Percentiles rank a stretch among this genome's conserved stretches.
phyloP scores from a whole-genome alignment of 805 yeast genomes.

The Cyberlindnera samutprakarnensis region DNA sequence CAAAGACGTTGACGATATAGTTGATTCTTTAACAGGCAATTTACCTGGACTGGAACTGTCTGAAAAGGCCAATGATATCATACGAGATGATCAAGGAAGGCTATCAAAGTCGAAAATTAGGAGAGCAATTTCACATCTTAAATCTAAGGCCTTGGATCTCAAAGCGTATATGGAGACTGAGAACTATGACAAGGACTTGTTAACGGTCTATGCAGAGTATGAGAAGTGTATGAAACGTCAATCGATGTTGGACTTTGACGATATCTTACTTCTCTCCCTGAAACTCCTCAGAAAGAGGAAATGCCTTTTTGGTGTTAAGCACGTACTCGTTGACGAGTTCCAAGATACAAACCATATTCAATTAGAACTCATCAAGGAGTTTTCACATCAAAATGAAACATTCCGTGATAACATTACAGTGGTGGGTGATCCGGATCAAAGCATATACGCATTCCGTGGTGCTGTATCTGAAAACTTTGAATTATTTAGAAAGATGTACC shows the following conservation, averaged over 20 bases:
- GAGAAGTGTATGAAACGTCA: conserved; percentile 37
- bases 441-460: conserved; percentile 82
- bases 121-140: conserved; percentile 41
- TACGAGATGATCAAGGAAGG: conserved; percentile 4
- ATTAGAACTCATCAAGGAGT: conserved; percentile 51
- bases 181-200: conserved; percentile 26
- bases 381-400: conserved; percentile 35
- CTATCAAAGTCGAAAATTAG: conserved; percentile 7
- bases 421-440: conserved; percentile 96
- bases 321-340: conserved; percentile 87
- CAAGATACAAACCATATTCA: conserved; percentile 87
- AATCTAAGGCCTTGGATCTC: conserved; percentile 43
- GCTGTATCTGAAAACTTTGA: conserved; percentile 67
- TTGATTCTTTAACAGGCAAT: conserved; percentile 2
- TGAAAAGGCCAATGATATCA: conserved; percentile 3
- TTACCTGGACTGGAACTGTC: conserved; percentile 3
- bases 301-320: conserved; percentile 34
- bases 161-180: conserved; percentile 27
- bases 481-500: conserved; percentile 38
- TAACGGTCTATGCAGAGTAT: conserved; percentile 41
- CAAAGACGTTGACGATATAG: conserved; percentile 43
- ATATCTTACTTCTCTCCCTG: conserved; percentile 53
- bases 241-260: conserved; percentile 73
- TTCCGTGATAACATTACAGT: conserved; percentile 58
- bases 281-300: conserved; percentile 32